A percentile compares a stretch with the other conserved stretches of the same genome.
phyloP scores from a whole-genome alignment of 2,329 filamentous ascomycete genomes.

The Alternaria sp. region DNA sequence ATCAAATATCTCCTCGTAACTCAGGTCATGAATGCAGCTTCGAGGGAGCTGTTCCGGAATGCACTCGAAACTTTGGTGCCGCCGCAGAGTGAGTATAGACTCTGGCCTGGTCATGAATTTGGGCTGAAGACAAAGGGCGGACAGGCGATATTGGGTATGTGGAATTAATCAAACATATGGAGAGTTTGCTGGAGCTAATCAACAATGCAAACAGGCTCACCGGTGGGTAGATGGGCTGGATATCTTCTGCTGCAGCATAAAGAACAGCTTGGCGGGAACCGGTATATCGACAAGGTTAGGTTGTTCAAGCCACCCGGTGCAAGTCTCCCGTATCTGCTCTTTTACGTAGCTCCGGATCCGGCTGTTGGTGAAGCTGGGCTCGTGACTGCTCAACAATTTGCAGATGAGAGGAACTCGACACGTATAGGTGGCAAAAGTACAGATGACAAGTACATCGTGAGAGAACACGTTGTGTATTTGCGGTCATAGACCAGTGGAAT shows the following conservation, averaged over 20 bases:
- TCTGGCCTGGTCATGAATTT: conserved; percentile 24
- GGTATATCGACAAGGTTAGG: conserved; percentile 22
- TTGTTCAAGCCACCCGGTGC: conserved; percentile 9
- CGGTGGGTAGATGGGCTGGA: conserved; percentile 18
- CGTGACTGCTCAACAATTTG: background rate
- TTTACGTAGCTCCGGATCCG: conserved; percentile 14
- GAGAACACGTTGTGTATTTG: conserved; percentile 10
- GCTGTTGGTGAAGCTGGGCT: background rate
- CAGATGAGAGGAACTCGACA: background rate
- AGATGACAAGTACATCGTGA: background rate
- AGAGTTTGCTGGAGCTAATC: too few relatives aligned
- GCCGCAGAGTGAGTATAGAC: conserved; percentile 15
- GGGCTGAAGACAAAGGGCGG: conserved; percentile 9
- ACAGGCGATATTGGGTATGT: conserved; percentile 17
- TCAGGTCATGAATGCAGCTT: conserved; percentile 17
- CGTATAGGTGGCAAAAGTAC: background rate
- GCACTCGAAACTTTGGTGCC: conserved; percentile 12
- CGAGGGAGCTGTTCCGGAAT: conserved; percentile 7
- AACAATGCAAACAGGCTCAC: conserved; percentile 13
- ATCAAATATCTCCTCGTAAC: conserved; percentile 26
- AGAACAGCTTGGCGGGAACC: conserved; percentile 16
- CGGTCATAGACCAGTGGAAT: background rate
- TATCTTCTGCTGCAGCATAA: conserved; percentile 28
- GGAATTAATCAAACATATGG: too few relatives aligned
- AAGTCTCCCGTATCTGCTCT: conserved; percentile 18